Evolutionary conservation across 176 grass and related monocot species (phyloP), one percentile per base, ranked within the genome.

Genomic region (Eremochloa ophiuroides): DNA sequence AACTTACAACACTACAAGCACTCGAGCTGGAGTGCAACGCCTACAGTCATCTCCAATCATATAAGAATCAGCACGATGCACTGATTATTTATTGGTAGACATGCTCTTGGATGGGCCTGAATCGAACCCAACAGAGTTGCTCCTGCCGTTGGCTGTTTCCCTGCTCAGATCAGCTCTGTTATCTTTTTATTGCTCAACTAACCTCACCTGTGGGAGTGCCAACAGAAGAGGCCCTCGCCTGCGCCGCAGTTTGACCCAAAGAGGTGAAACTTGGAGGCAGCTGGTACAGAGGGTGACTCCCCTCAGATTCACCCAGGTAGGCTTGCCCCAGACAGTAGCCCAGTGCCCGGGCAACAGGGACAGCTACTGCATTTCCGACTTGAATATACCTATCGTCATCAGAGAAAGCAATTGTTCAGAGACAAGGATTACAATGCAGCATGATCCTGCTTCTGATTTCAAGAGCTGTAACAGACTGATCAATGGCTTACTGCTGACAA

Each of bases 331-430:
- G 38, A 3, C 71, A 80, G 29, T 87, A 87, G 8, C 89, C 89
- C 72, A 91, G 39, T 14, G 85, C 89, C 1, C 89, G 55, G 2
- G 85, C 85, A 10, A 91, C 89, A 2, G 89, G 89, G 4, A 91
- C 81, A 1, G 89, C 85, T 10, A 87, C 89, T 0, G 89, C 85
- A 0, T 91, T 91, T 1, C 89, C 89, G 1, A 91, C 89, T 50
- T 91, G 89, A 4, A 91, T 91, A 31, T 91, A 87, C 89, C 85
- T 87, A 48, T 14, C 11, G 41, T 10, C 20, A 43, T 56, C 26
- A 50, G 42, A 74, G 30, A 75, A 9, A 68, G 22, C 30, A 15
- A 56, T 56, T 56, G 51, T 56, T 56, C 51, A 55, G 20, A 56
- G 7, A 22, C 8, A 56, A 56, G 20, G 47, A 7, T 47, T 17